These are phyloP conservation scores for Ulmus americana DNA, from an alignment of 331 rosid genomes.

Conservation along the genomic window DNA sequence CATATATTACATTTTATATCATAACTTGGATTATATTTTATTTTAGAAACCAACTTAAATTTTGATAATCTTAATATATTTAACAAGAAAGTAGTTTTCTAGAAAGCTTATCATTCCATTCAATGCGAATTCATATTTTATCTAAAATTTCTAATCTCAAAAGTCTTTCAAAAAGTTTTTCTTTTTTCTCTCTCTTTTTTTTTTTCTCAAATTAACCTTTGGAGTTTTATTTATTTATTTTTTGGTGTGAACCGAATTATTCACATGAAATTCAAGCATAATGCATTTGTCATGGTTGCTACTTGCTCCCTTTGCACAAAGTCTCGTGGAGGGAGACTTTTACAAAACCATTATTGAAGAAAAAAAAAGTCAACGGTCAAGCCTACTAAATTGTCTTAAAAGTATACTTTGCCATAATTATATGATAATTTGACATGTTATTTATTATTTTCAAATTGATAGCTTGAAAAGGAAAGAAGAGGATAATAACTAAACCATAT, in stretches of 20 bases:
- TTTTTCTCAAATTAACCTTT: too few relatives aligned
- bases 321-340: background rate
- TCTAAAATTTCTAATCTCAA: too few relatives aligned
- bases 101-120: too few relatives aligned
- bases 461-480: too few relatives aligned
- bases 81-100: too few relatives aligned
- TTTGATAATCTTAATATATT: too few relatives aligned
- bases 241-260: background rate
- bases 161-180: background rate
- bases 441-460: background rate
- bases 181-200: background rate
- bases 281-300: background rate
- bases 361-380: conserved; percentile 4
- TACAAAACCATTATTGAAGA: background rate
- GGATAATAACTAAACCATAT: too few relatives aligned
- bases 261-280: background rate
- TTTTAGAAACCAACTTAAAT: too few relatives aligned
- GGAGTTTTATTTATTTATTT: too few relatives aligned
- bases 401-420: background rate
- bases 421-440: background rate
- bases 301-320: background rate
- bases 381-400: conserved; percentile 2
- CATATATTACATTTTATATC: too few relatives aligned
- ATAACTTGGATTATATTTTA: too few relatives aligned
- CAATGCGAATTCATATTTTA: too few relatives aligned